phyloP scores from a whole-genome alignment of 495 filamentous ascomycete species.

The Penicillium pulvis region DNA sequence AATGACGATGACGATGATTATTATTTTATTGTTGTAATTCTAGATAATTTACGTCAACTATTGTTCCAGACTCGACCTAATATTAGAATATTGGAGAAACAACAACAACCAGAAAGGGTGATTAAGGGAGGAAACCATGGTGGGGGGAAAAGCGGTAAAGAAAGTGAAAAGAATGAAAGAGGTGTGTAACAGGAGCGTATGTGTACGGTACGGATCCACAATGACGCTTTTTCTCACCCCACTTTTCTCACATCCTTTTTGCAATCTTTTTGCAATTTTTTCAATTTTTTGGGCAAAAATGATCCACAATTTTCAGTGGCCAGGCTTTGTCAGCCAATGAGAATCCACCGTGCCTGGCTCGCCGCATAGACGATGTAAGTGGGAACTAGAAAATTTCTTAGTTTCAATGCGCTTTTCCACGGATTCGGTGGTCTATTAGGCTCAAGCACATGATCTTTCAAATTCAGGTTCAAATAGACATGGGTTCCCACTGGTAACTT shows the following conservation, averaged over 20 bases:
- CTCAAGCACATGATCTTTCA: slow-evolving; percentile 28
- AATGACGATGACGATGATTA: neutral
- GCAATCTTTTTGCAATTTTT: slow-evolving; percentile 9
- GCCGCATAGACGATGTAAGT: slow-evolving; percentile 18
- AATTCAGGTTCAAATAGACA: slow-evolving; percentile 24
- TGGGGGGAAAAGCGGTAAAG: neutral
- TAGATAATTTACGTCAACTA: neutral
- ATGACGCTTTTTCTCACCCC: slow-evolving; percentile 12
- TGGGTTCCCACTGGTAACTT: slow-evolving; percentile 4
- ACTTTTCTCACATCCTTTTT: slow-evolving; percentile 10
- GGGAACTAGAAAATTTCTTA: slow-evolving; percentile 14
- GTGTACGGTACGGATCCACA: slow-evolving; percentile 5
- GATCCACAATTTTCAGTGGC: slow-evolving; percentile 18
- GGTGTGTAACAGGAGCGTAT: neutral
- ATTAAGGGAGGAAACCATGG: neutral
- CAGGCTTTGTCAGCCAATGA: slow-evolving; percentile 13
- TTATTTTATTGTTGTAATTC: too few species aligned
- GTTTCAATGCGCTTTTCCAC: slow-evolving; percentile 23
- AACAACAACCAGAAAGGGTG: neutral
- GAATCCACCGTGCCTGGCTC: slow-evolving; percentile 19
- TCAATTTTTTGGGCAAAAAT: neutral
- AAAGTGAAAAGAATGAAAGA: neutral
- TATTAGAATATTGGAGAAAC: neutral
- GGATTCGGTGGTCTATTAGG: slow-evolving; percentile 28
- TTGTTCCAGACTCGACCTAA: neutral